Percentiles rank a stretch among this genome's conserved stretches.
Conservation (phyloP, 83 land plant genomes). For the Thuja plicata region DNA sequence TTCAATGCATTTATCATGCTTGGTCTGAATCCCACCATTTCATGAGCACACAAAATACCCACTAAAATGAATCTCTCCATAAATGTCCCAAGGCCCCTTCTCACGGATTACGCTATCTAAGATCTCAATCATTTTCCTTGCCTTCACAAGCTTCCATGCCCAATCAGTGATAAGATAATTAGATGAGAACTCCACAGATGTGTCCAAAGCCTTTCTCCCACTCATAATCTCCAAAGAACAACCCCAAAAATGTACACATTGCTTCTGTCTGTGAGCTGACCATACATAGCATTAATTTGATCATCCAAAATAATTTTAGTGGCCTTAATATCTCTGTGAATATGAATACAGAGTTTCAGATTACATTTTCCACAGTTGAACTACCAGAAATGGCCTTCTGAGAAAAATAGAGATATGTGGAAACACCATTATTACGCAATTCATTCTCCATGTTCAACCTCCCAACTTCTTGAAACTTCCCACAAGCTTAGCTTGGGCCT, state of each 20-base stretch:
- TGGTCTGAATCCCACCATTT: conserved; percentile 4
- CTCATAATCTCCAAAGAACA: conserved; percentile 1
- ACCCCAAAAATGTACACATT: conserved; percentile 3
- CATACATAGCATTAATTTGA: not conserved
- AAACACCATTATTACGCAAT: not conserved
- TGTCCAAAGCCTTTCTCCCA: not conserved
- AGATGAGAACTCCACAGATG: not conserved
- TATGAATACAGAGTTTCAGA: conserved; percentile 12
- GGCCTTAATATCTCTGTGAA: conserved; percentile 9
- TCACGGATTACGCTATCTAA: not conserved
- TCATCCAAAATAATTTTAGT: conserved; percentile 2
- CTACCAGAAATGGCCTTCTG: not conserved
- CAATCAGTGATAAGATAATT: conserved; percentile 3
- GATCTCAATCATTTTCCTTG: not conserved
- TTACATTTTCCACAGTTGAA: conserved; percentile 1
- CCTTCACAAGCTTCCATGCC: not conserved
- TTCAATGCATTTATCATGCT: not conserved
- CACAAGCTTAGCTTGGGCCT: not conserved
- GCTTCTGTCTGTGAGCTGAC: not conserved
- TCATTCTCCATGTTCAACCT: not conserved
- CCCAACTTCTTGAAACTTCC: not conserved
- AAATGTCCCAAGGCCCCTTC: not conserved
- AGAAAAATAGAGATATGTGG: conserved; percentile 8
- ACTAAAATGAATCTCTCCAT: conserved; percentile 5
- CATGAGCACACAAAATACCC: not conserved